These are phyloP conservation scores for Aegilops bicornis DNA, from an alignment of 176 grass and related monocot genomes.

Conservation along the genomic window DNA sequence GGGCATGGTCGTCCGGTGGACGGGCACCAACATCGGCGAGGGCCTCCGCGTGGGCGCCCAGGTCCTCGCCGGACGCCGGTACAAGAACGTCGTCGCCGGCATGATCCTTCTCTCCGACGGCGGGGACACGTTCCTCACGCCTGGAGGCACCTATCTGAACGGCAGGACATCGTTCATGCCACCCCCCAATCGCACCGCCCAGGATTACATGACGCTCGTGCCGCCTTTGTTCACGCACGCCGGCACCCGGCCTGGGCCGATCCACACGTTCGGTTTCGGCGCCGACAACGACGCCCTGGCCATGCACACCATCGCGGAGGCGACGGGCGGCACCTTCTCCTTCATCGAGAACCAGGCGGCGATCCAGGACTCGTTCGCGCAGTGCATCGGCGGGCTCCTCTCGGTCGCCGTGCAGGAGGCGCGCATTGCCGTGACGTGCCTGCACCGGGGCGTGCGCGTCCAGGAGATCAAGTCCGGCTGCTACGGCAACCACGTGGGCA, in stretches of 20 bases:
- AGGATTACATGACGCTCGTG: slow-evolving; percentile 32
- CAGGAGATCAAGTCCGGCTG: slow-evolving; percentile 55
- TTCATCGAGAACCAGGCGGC: slow-evolving; percentile 64
- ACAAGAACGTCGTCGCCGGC: background rate
- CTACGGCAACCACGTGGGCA: slow-evolving; percentile 42
- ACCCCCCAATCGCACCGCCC: background rate
- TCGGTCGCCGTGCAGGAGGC: slow-evolving; percentile 56
- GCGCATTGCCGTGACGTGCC: slow-evolving; percentile 40
- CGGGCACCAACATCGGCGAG: too few species aligned
- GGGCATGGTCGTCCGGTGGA: too few species aligned
- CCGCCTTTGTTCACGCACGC: slow-evolving; percentile 34
- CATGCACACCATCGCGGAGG: slow-evolving; percentile 70
- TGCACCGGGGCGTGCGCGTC: slow-evolving; percentile 45
- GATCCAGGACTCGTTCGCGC: slow-evolving; percentile 73
- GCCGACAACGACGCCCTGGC: slow-evolving; percentile 64
- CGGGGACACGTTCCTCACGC: background rate
- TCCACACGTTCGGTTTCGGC: slow-evolving; percentile 82
- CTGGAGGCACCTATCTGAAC: background rate
- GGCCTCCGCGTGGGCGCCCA: too few species aligned
- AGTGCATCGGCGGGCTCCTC: slow-evolving; percentile 69
- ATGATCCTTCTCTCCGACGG: background rate
- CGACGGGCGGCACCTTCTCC: slow-evolving; percentile 73
- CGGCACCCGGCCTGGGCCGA: slow-evolving; percentile 7
- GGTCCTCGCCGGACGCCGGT: too few species aligned
- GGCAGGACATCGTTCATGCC: background rate